Evolutionary conservation across 2,329 filamentous ascomycete genomes (phyloP), one percentile per base, ranked within the genome.

Genomic region (Ophiostoma sp.): DNA sequence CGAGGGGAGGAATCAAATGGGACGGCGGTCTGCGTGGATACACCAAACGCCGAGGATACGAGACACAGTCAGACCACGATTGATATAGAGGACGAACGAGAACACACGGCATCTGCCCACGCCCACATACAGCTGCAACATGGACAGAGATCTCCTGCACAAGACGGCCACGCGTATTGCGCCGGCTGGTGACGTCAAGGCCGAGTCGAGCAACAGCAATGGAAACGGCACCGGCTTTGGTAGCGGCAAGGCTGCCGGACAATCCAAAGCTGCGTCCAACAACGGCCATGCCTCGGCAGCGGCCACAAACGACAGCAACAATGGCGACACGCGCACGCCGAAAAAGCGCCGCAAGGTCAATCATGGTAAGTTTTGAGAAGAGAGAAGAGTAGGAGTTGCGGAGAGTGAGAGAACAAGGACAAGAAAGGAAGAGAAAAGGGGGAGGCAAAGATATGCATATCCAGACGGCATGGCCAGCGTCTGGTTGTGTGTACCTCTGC

Each of bases 271-370:
- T 42, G 33, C 52, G 15, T 57, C 63, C 25, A 71, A 68, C 48
- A 71, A 68, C 39, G 69, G 61, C 45, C 72, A 70, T n/a, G 50
- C 66, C 28, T 19, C 57, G 7, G 25, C 25, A 3, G 36, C 71
- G 76, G 76, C 79, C n/a, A 39, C 71, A 22, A 50, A 36, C 31
- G 64, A 63, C 63, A 73, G 74, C 79, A 70, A 75, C 76, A 70
- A 80, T 52, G 80, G 81, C 75, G 75, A 78, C 75, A 78, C 83
- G 77, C 87, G 88, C 82, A 92, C 89, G 81, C 90, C 91, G 68
- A 95, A 93, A 85, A 95, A 94, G 87, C 88, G 93, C 84, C 92
- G 93, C 86, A 95, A 95, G 85, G 93, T 95, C 78, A 95, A 94
- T 85, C 93, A 95, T 84, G 93, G 93, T 95, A 89, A 85, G 90